Base-by-base conservation (phyloP, 2,329 filamentous ascomycete species). In the Magnaporthales sp. region DNA sequence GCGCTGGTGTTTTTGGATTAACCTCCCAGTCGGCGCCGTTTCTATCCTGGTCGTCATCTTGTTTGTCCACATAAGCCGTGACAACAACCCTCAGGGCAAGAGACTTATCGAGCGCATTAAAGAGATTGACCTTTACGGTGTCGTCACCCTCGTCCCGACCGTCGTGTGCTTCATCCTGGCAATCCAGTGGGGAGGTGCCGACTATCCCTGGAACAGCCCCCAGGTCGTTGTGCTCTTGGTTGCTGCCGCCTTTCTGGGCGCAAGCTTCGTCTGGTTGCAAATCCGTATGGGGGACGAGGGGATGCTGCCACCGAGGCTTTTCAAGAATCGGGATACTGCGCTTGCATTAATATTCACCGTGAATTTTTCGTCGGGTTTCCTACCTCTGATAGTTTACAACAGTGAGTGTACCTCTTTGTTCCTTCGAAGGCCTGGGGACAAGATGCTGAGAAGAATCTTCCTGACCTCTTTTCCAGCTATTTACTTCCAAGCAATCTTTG, bases 171-270 rank as follows among this genome's bases (percentile, higher is more conserved):
- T 86, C 13, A 75, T 87, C 9, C 77, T 88, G 4, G 84, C 83
- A 8, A 76, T 87, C 51, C 81, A 87, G 70, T 87, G 83, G 81
- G 85, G 84, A 15, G 85, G 85, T 9, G 76, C 80, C 54, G 73
- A 80, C 27, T 81, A 83, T 66, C 64, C 84, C 4, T 88, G 84
- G 85, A 76, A 73, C 67, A 79, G 77, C 74, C 73, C 78, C 13
- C 76, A 74, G 27, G 77, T 86, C 64, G 81, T 86, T 51, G 83
- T 81, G 1, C 75, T 86, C 24, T 80, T 87, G 66, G 76, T 81
- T 9, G 80, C 82, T 4, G 80, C 79, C n/a, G 82, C 73, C 1
- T 72, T 78, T 24, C 79, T 86, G 73, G 74, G 78, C 19, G 66
- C 73, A 66, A 69, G 81, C 30, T 89, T 88, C 68, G 69, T 82